Conservation (phyloP, 768 basidiomycete species). For the Leccinum incarnatum region DNA sequence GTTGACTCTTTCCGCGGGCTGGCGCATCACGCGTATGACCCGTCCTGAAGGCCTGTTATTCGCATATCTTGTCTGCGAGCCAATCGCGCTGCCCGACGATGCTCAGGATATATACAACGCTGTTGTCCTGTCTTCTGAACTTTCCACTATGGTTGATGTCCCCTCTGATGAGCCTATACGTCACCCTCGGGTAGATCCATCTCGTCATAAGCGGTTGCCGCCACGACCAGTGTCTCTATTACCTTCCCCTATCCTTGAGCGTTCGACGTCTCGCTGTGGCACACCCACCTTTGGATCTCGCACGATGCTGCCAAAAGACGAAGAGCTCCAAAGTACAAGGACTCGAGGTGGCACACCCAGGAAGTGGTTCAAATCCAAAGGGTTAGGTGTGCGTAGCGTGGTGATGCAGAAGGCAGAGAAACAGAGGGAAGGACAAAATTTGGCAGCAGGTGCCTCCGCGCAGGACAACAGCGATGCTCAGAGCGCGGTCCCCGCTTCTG, state of each 20-base stretch:
- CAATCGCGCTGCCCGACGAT: conserved; percentile 48
- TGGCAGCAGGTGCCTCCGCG: neutral
- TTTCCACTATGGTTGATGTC: conserved; percentile 13
- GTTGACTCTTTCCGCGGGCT: conserved; percentile 54
- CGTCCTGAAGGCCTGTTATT: conserved; percentile 63
- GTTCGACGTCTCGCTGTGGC: conserved; percentile 51
- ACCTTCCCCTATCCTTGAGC: conserved; percentile 35
- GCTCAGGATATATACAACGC: conserved; percentile 24
- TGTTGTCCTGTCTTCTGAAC: conserved; percentile 15
- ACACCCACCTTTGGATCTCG: conserved; percentile 64
- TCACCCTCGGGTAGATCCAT: neutral
- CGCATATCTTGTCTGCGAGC: conserved; percentile 68
- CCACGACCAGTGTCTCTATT: conserved; percentile 11
- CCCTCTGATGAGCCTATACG: conserved; percentile 8
- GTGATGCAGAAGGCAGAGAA: conserved; percentile 24
- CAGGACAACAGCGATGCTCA: conserved; percentile 7
- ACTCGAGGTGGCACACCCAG: conserved; percentile 17
- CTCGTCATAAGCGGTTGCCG: conserved; percentile 9
- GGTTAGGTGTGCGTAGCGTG: conserved; percentile 26
- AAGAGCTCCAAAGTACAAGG: conserved; percentile 21
- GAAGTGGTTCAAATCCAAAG: conserved; percentile 31
- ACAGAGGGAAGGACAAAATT: conserved; percentile 15
- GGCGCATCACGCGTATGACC: conserved; percentile 57
- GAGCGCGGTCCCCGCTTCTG: conserved; percentile 2
- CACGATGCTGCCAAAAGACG: conserved; percentile 24